Evolutionary conservation across 768 basidiomycete species (phyloP), one percentile per base, ranked within the genome.

Genomic region (Omphalotus guepiniiformis): DNA sequence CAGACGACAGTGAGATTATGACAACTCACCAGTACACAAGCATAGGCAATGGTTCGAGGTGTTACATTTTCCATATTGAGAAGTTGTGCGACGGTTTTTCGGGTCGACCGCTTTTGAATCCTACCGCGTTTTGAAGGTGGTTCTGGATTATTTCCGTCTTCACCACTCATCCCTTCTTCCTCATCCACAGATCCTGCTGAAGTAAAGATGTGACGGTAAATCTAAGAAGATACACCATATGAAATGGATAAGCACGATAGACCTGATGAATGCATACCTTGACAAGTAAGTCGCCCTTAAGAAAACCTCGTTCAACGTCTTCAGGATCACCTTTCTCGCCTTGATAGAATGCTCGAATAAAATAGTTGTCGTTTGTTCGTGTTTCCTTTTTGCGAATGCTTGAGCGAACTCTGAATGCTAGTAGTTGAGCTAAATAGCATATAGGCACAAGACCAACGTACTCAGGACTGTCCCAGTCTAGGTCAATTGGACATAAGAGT

Each of bases 31-130:
- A 62, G 58, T 2, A 60, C 58, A 18, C 55, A 53, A 3, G 53
- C 50, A 35, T 63, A 63, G 13, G 62, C 55, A 25, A 63, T 55
- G 1, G 42, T 49, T 15, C 55, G 41, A 2, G 59, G 61, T 2
- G 58, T 48, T 3, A 59, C 51, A 4, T 18, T 16, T 4, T 15
- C 49, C 15, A 59, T 39, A 34, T 51, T 51, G 13, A 54, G 30
- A 22, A 52, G 32, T 8, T 39, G 32, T 1, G 55, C 51, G 8
- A 48, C 42, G 9, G 30, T 42, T 18, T 52, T 41, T 16, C 39
- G 42, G 6, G 30, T 39, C 25, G 46, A 36, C 32, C 42, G 37
- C 3, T 18, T 18, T 12, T 44, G 23, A 27, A 22, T 27, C 23
- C 27, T 38, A 22, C 42, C 29, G 26, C 39, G 42, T 13, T 29